Percentiles rank a stretch among this genome's conserved stretches.
phyloP scores from a whole-genome alignment of 1,284 basidiomycete species.

The Ustilago vetiveriae region DNA sequence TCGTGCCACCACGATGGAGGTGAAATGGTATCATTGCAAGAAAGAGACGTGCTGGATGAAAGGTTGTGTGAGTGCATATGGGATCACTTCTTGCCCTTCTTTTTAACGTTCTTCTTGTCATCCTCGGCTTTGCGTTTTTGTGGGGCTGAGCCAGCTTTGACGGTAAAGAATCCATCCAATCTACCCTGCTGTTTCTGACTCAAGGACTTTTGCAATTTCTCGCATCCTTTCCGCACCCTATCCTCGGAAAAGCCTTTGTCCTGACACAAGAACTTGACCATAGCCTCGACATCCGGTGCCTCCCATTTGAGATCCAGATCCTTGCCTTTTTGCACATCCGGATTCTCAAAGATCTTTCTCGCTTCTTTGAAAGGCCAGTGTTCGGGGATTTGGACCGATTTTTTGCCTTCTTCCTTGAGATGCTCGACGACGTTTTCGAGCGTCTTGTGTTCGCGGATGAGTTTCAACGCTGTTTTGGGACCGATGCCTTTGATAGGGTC shows the following conservation, averaged over 20 bases:
- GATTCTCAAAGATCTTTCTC: constrained; percentile 85
- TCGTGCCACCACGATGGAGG: too few relatives aligned
- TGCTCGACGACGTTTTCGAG: constrained; percentile 84
- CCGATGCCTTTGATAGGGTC: constrained; percentile 95
- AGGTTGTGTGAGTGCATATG: not conserved
- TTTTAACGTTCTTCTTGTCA: constrained; percentile 32
- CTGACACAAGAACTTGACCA: constrained; percentile 90
- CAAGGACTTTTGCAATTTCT: constrained; percentile 87
- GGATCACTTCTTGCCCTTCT: constrained; percentile 48
- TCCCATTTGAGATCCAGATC: constrained; percentile 97
- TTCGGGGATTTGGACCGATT: constrained; percentile 77
- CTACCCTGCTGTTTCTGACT: constrained; percentile 94
- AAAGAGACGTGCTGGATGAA: not conserved
- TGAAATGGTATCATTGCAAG: constrained; percentile 24
- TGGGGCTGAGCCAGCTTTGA: constrained; percentile 17
- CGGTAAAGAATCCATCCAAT: constrained; percentile 87
- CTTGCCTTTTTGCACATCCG: constrained; percentile 85
- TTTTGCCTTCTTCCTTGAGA: constrained; percentile 70
- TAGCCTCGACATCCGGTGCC: constrained; percentile 88
- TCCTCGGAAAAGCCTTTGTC: constrained; percentile 99
- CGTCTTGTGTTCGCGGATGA: constrained; percentile 84
- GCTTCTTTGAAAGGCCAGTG: constrained; percentile 97
- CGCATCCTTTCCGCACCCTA: constrained; percentile 91
- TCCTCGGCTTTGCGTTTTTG: constrained; percentile 44
- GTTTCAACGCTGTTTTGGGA: constrained; percentile 92